These are phyloP conservation scores for Leishmania tropica DNA, from an alignment of 208 protist genomes.

Conservation along the genomic window DNA sequence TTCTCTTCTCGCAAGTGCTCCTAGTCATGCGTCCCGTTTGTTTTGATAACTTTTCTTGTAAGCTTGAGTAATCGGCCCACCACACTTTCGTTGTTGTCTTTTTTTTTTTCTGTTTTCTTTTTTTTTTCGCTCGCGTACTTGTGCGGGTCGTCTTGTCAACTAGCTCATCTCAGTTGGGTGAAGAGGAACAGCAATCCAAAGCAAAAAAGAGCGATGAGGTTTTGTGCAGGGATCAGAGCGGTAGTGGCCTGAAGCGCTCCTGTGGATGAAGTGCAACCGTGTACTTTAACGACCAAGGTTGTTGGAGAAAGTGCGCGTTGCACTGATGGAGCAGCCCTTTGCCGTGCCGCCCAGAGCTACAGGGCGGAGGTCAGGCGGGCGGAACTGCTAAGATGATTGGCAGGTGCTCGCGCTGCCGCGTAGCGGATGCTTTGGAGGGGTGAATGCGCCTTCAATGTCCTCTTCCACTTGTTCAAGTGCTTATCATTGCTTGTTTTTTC, in stretches of 20 bases:
- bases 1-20: not conserved
- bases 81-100: not conserved
- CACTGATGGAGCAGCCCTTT: not conserved
- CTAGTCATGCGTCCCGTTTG: slow-evolving; percentile 3
- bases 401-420: not conserved
- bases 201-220: not conserved
- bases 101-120: not conserved
- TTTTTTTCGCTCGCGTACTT: not conserved
- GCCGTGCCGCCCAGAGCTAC: no score
- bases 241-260: not conserved
- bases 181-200: slow-evolving; percentile 4
- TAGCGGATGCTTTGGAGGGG: not conserved
- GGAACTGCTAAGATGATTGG: no score
- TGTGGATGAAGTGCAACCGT: not conserved
- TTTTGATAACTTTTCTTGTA: slow-evolving; percentile 15
- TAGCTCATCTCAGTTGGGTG: not conserved
- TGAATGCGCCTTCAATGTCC: no score
- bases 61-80: not conserved
- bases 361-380: not conserved
- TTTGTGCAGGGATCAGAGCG: not conserved
- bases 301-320: not conserved
- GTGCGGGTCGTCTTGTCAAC: slow-evolving; percentile 6
- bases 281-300: not conserved
- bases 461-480: not conserved
- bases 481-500: no score